Base-by-base conservation (phyloP, 2,329 filamentous ascomycete species). In the Claviceps humidiphila region DNA sequence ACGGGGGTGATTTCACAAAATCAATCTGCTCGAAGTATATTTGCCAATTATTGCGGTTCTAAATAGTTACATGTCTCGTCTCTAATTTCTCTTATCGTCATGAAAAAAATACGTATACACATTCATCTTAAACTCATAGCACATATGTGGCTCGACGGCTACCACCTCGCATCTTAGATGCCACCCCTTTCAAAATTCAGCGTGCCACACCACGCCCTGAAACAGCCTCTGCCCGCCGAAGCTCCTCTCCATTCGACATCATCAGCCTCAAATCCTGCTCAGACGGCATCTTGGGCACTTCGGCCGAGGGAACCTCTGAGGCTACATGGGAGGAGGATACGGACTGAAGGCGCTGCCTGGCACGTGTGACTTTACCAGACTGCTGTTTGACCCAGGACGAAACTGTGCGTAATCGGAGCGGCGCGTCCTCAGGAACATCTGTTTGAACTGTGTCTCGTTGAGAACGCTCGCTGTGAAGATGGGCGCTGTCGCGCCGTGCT, bases 351-450 rank as follows among this genome's bases (percentile, higher is more conserved):
- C 67, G 68, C 52, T 71, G 68, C 58, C 72, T 68, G 2, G 71
- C 73, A 26, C 74, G 69, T 58, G 72, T 73, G 34, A 80, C 63
- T 2, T 78, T 72, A 2, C 74, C 74, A 8, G 74, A 75, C 63
- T 85, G 81, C 60, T 85, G 80, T 57, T 75, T 74, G 2, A 85
- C 81, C 82, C 82, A 85, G 34, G 78, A 82, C 52, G 71, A 73
- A 52, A 85, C 71, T 6, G 71, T 74, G 39, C 78, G 73, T 62
- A 82, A 84, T 4, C 75, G 73, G 14, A 77, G 70, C 5, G 77
- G 73, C 45, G 66, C 63, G 55, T 82, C 78, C 38, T 80, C 73
- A 49, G 75, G 79, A 4, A 71, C 68, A 49, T 71, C 67, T 0
- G 77, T 80, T 58, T 74, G 78, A 2, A 75, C 64, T 0, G 76